These are phyloP conservation scores for Aeschynomene evenia DNA, from an alignment of 306 rosid species.

Conservation along the genomic window DNA sequence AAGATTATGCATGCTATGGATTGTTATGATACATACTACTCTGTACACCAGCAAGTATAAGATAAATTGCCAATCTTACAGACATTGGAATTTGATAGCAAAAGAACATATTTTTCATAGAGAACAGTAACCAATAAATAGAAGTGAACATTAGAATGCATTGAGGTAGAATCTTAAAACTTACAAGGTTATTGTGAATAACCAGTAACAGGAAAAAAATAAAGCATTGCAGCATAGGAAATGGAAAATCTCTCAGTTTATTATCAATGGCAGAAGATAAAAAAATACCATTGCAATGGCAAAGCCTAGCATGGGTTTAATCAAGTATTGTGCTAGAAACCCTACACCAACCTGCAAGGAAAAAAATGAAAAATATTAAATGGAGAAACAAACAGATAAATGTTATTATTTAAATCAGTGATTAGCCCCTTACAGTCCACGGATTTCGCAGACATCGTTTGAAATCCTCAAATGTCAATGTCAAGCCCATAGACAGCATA, in stretches of 20 bases:
- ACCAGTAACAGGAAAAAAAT: background rate
- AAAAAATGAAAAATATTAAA: constrained; percentile 24
- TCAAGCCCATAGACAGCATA: constrained; percentile 96
- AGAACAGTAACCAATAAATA: constrained; percentile 1
- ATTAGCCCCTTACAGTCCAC: constrained; percentile 68
- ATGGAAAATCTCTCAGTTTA: background rate
- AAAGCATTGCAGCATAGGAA: background rate
- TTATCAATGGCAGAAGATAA: background rate
- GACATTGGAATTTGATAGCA: background rate
- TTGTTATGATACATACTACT: constrained; percentile 4
- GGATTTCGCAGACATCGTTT: constrained; percentile 87
- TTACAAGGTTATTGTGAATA: background rate
- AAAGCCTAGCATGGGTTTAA: constrained; percentile 87
- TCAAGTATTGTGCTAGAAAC: constrained; percentile 89
- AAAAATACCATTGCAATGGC: constrained; percentile 66
- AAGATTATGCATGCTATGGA: background rate
- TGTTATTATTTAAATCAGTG: background rate
- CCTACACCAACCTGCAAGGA: constrained; percentile 90
- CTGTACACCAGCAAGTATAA: constrained; percentile 2
- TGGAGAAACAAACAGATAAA: constrained; percentile 6
- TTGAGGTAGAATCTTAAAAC: background rate
- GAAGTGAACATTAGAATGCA: background rate
- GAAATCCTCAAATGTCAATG: constrained; percentile 91
- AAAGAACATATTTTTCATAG: background rate
- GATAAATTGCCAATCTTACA: constrained; percentile 10